A percentile compares a stretch with the other conserved stretches of the same genome.
These are phyloP conservation scores for Cymbopogon citratus DNA, from an alignment of 176 grass and related monocot species.

Conservation along the genomic window DNA sequence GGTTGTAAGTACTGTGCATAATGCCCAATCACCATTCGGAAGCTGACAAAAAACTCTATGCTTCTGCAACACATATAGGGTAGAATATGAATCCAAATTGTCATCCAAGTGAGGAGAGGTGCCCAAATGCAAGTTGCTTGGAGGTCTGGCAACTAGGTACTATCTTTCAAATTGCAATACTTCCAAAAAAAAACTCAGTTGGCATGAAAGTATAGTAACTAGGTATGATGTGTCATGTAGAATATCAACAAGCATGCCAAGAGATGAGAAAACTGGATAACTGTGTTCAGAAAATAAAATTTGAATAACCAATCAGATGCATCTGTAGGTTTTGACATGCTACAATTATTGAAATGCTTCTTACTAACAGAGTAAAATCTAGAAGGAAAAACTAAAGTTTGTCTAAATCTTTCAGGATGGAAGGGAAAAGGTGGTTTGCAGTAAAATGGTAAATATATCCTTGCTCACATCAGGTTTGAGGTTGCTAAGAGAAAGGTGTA, in stretches of 20 bases:
- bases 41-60: constrained; percentile 77
- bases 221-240: not conserved
- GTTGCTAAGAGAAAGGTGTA: not conserved
- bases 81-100: constrained; percentile 12
- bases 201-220: not conserved
- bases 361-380: not conserved
- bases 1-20: constrained; percentile 74
- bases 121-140: not conserved
- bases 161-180: not conserved
- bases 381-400: not conserved
- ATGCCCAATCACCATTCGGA: constrained; percentile 73
- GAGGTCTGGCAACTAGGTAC: not conserved
- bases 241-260: not conserved
- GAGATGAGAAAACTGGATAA: not conserved
- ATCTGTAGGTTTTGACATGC: not conserved
- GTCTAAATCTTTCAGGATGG: not conserved
- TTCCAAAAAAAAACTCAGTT: not conserved
- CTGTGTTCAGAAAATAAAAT: not conserved
- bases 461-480: not conserved
- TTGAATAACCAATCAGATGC: constrained; percentile 4
- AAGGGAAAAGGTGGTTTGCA: not conserved
- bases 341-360: not conserved
- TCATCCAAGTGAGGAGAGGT: not conserved
- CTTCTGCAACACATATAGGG: constrained; percentile 56
- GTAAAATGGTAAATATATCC: not conserved